Evolutionary conservation across 768 basidiomycete genomes (phyloP), one percentile per base, ranked within the genome.

Genomic region (Candolleomyces efflorescens): DNA sequence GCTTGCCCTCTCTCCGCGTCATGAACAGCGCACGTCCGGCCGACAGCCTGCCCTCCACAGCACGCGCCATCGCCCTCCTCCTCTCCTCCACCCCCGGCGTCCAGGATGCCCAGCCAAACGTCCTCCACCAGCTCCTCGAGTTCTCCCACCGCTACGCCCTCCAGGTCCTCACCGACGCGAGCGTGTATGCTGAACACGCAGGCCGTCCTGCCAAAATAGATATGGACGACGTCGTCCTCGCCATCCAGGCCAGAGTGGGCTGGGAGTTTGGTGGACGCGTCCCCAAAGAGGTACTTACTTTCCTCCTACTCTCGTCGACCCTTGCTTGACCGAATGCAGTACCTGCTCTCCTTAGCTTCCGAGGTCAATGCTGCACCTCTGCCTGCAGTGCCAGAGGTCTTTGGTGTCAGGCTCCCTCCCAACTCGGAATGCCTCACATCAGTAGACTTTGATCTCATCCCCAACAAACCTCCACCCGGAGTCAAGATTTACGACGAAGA

Each of bases 241-340:
- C 91, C 2, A 86, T 92, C 4, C 92, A 94, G 69, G 90, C 91
- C 5, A 85, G 92, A 56, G 92, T 94, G 3, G 92, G 92, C 44
- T 94, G 92, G 92, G 92, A 94, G 70, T 89, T 92, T 68, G 92
- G 91, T 22, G 92, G 92, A 5, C 80, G 91, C 39, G 84, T 94
- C 26, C 92, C 92, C 3, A 93, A 93, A 73, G 92, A 94, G 83
- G 92, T 93, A 56, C 26, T 76, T 70, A 23, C 20, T 13, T 49
- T 61, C 22, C 44, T 59, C 12, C 20, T n/a, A n/a, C 44, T 50
- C 56, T 37, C n/a, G 3, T 10, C 13, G 6, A 3, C 20, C 38
- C 6, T 57, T 11, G 45, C 32, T 36, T 47, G 20, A 60, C 37
- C 48, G 22, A 9, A 13, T 55, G 22, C 66, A 94, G 92, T 87